These are phyloP conservation scores for Zygnema circumcarinatum DNA, from an alignment of 139 green algal species.

Conservation along the genomic window DNA sequence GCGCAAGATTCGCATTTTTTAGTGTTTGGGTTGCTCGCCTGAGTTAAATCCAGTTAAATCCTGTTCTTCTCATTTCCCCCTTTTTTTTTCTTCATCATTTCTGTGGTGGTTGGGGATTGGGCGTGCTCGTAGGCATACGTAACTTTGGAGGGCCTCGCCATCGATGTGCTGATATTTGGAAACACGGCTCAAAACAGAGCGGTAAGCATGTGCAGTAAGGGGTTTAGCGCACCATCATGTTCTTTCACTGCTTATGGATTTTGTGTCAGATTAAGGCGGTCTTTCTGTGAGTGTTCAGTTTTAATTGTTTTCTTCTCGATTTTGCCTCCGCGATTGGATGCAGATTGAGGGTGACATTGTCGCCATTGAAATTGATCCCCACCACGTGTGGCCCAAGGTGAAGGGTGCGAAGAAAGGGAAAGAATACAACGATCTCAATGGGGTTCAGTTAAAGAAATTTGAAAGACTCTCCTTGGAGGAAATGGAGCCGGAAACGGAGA, in stretches of 20 bases:
- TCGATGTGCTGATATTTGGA: slow-evolving; percentile 46
- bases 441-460: neutral
- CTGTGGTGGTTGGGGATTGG: neutral
- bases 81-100: neutral
- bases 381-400: slow-evolving; percentile 59
- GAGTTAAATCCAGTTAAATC: neutral
- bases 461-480: neutral
- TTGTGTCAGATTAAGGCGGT: slow-evolving; percentile 9
- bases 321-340: neutral
- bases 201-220: slow-evolving; percentile 4
- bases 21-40: neutral
- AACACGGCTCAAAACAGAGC: slow-evolving; percentile 30
- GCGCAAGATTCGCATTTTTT: slow-evolving; percentile 10
- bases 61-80: neutral
- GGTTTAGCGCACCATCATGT: neutral
- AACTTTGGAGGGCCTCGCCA: slow-evolving; percentile 32
- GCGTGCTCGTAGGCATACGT: slow-evolving; percentile 49
- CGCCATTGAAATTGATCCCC: slow-evolving; percentile 70
- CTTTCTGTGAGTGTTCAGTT: neutral
- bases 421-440: slow-evolving; percentile 22
- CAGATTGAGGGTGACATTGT: slow-evolving; percentile 91
- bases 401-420: slow-evolving; percentile 13
- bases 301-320: slow-evolving; percentile 12
- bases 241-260: slow-evolving; percentile 4
- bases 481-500: slow-evolving; percentile 2